phyloP scores from a whole-genome alignment of 257 asterid species.

The Cynanchum wilfordii region DNA sequence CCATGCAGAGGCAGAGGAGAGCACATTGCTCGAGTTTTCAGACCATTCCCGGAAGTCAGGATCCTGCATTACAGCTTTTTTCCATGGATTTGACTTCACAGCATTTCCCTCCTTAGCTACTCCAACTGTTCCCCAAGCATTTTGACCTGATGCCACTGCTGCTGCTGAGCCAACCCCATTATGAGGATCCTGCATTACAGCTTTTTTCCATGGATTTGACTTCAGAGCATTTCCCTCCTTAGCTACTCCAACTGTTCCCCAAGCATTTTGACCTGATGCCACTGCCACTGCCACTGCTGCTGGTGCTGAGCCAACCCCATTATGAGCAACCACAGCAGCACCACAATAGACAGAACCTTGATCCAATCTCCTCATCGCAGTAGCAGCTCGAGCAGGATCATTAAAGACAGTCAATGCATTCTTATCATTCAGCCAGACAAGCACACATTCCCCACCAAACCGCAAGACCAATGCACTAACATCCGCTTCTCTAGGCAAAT shows the following conservation, averaged over 20 bases:
- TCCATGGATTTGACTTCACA: slow-evolving; percentile 35
- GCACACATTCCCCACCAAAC: slow-evolving; percentile 96
- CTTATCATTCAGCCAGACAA: slow-evolving; percentile 94
- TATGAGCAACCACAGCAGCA: slow-evolving; percentile 58
- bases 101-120: slow-evolving; percentile 40
- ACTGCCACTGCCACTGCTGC: too few species aligned
- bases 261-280: slow-evolving; percentile 39
- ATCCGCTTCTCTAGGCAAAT: slow-evolving; percentile 90
- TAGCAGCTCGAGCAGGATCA: slow-evolving; percentile 92
- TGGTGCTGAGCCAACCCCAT: slow-evolving; percentile 27
- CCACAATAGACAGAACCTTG: slow-evolving; percentile 91
- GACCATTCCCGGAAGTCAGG: slow-evolving; percentile 54
- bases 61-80: slow-evolving; percentile 53
- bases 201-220: slow-evolving; percentile 75
- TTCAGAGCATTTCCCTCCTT: slow-evolving; percentile 42
- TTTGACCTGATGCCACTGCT: slow-evolving; percentile 21
- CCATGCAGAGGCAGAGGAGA: slow-evolving; percentile 23
- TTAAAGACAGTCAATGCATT: slow-evolving; percentile 88
- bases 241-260: slow-evolving; percentile 44
- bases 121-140: slow-evolving; percentile 55
- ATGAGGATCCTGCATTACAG: slow-evolving; percentile 54
- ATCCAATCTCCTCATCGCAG: slow-evolving; percentile 97
- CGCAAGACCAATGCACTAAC: slow-evolving; percentile 89
- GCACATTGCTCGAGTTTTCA: slow-evolving; percentile 32
- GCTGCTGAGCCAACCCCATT: too few species aligned